Evolutionary conservation across 345 rosid species (phyloP).

Genomic region (Heritiera littoralis): DNA sequence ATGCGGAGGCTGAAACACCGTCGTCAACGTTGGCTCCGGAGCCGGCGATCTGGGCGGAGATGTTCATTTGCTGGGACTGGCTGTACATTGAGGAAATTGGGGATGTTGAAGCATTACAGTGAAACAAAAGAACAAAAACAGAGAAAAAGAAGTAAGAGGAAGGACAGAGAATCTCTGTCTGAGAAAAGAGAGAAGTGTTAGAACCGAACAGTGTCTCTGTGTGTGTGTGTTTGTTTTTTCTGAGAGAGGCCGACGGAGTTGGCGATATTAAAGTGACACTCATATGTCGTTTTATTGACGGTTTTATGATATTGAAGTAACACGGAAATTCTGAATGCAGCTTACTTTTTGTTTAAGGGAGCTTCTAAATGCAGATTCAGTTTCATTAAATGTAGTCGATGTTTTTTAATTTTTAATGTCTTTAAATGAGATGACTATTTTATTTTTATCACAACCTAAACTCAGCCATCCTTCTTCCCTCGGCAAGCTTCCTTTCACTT

Average conservation of each 20-base stretch:
- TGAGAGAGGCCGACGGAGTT: background rate
- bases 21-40: slow-evolving; percentile 39
- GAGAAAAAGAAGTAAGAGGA: background rate
- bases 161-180: background rate
- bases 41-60: slow-evolving; percentile 46
- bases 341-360: too few relatives aligned
- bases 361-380: too few relatives aligned
- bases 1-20: slow-evolving; percentile 5
- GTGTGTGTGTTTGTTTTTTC: background rate
- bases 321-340: too few relatives aligned
- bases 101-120: slow-evolving; percentile 39
- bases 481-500: too few relatives aligned
- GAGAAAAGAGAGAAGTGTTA: background rate
- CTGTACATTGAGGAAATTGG: slow-evolving; percentile 53
- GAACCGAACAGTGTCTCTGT: background rate
- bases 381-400: too few relatives aligned
- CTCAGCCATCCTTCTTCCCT: too few relatives aligned
- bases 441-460: too few relatives aligned
- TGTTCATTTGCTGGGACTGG: slow-evolving; percentile 54
- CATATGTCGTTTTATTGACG: background rate
- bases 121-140: background rate
- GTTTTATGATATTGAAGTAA: background rate
- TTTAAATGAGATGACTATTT: too few relatives aligned
- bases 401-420: too few relatives aligned
- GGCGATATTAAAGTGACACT: background rate